phyloP scores from a whole-genome alignment of 306 rosid species.

The Abrus pulchellus region DNA sequence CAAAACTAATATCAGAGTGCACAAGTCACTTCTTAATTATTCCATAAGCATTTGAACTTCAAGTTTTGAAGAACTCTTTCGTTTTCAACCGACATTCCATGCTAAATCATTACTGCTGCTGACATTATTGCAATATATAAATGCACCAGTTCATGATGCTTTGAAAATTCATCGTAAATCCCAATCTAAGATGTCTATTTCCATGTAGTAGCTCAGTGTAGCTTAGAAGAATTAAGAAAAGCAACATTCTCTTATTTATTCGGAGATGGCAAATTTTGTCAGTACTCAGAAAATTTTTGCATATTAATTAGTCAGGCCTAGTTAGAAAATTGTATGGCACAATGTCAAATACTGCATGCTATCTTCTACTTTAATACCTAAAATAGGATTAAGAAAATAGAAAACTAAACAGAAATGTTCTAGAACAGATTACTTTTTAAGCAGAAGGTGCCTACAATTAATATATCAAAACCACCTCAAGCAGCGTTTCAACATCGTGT shows the following conservation, averaged over 20 bases:
- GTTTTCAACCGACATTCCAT: constrained; percentile 6
- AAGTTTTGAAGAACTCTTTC: background rate
- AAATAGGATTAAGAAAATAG: constrained; percentile 36
- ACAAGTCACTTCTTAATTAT: constrained; percentile 14
- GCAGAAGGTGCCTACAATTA: constrained; percentile 10
- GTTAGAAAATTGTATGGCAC: constrained; percentile 23
- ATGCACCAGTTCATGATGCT: background rate
- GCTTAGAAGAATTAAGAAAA: background rate
- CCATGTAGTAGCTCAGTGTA: constrained; percentile 4
- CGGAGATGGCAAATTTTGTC: constrained; percentile 9
- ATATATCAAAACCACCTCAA: constrained; percentile 9
- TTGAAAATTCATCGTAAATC: background rate
- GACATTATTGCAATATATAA: background rate
- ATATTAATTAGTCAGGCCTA: background rate
- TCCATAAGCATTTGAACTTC: background rate
- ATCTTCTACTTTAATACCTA: constrained; percentile 12
- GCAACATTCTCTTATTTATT: background rate
- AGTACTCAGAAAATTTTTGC: background rate
- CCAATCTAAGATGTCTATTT: background rate
- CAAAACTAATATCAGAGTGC: background rate
- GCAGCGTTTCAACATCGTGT: constrained; percentile 49
- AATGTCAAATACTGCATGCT: constrained; percentile 49
- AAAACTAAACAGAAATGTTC: constrained; percentile 19
- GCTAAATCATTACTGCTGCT: background rate
- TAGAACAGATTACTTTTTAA: constrained; percentile 30